phyloP scores from a whole-genome alignment of 768 basidiomycete genomes.

The Paxillus ammoniavirescens region DNA sequence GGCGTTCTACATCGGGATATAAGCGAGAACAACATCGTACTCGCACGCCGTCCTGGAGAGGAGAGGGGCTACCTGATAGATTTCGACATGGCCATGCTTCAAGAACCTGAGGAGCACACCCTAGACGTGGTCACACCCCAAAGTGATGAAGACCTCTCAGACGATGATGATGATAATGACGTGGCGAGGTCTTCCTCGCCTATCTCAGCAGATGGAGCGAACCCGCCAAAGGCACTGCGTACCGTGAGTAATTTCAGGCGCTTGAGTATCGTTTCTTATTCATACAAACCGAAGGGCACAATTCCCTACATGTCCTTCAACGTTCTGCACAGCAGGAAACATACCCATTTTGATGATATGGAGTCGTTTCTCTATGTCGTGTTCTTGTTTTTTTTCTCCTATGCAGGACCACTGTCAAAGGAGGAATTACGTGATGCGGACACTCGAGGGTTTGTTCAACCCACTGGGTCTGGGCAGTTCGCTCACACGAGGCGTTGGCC shows the following conservation, averaged over 20 bases:
- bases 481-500: not conserved
- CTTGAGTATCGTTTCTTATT: not conserved
- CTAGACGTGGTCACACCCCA: too few species aligned
- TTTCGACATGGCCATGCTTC: conserved; percentile 20
- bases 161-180: too few species aligned
- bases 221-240: not conserved
- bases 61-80: conserved; percentile 30
- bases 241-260: not conserved
- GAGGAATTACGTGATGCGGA: not conserved
- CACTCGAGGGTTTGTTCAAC: not conserved
- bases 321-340: not conserved
- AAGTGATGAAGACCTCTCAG: not conserved
- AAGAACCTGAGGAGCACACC: not conserved
- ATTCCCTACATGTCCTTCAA: conserved; percentile 5
- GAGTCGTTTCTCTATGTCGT: conserved; percentile 6
- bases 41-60: conserved; percentile 10
- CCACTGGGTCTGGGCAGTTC: not conserved
- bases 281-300: not conserved
- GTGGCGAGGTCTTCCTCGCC: too few species aligned
- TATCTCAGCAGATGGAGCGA: too few species aligned
- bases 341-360: conserved; percentile 2
- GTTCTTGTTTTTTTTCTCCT: conserved; percentile 1
- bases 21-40: conserved; percentile 35
- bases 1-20: conserved; percentile 33
- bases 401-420: not conserved